Evolutionary conservation across 2,329 filamentous ascomycete genomes (phyloP), one percentile per base, ranked within the genome.

Genomic region (Coniochaeta pulveracea): DNA sequence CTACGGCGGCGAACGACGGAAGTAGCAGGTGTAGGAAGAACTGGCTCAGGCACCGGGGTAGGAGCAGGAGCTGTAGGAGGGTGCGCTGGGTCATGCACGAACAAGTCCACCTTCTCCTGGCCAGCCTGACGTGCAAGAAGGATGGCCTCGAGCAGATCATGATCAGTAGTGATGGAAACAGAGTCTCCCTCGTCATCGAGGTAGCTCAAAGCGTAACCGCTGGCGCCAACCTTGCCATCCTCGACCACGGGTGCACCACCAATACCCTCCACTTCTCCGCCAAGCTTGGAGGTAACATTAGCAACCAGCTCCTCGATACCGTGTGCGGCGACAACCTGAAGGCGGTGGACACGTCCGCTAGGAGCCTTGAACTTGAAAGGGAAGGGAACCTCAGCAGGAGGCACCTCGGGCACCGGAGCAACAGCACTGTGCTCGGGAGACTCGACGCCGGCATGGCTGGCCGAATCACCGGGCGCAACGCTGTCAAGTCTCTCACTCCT

Each of bases 341-440:
- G 63, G 35, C 91, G 78, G 58, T 98, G 91, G 12, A 96, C 88
- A 34, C 91, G 84, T 28, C 89, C 91, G 46, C 85, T 88, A 2
- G 91, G 91, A 2, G 91, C 86, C 66, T 96, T 96, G 72, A 98
- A 98, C 58, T 98, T 98, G 76, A 98, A 98, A 3, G 89, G 76
- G 60, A 96, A 98, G 0, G 89, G 85, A 9, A 74, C 58, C 43
- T 93, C 84, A 47, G 83, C 72, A 2, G 72, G 63, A 4, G 65
- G 60, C 12, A 78, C 68, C 29, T 80, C 66, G 3, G 55, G 55
- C 3, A 51, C 48, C 27, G 76, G 57, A 6, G 68, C 55, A 15
- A 75, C 44, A 16, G 56, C 62, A 14, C 81, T 86, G 35, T 74
- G 78, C 14, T 77, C 64, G 10, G 84, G 85, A 3, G 82, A 85